Percentiles rank a stretch among this genome's conserved stretches.
These are phyloP conservation scores for Fusarium napiforme DNA, from an alignment of 2,329 filamentous ascomycete genomes.

Conservation along the genomic window DNA sequence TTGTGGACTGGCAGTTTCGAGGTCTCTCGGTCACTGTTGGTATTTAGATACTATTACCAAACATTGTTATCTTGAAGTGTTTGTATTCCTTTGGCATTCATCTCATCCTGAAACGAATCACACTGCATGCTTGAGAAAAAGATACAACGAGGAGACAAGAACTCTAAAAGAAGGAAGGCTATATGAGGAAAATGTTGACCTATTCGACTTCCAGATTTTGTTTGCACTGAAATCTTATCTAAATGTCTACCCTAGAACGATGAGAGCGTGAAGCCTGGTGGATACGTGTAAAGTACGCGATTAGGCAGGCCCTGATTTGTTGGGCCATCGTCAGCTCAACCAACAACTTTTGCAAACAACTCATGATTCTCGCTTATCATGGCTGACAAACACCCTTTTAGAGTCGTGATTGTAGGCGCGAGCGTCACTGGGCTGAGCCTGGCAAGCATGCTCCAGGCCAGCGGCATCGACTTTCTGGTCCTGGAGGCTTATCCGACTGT, in stretches of 20 bases:
- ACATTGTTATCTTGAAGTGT: too few species aligned
- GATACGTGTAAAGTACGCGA: background rate
- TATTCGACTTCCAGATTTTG: too few species aligned
- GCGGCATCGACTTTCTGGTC: background rate
- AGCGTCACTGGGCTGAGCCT: background rate
- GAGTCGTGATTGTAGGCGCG: background rate
- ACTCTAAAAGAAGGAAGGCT: accelerated
- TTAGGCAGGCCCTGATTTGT: background rate
- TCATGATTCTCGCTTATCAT: background rate
- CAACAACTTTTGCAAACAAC: background rate
- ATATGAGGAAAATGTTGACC: accelerated
- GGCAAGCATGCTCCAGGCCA: slow-evolving; percentile 3
- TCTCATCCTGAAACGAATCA: accelerated
- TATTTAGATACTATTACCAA: too few species aligned
- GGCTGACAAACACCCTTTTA: background rate
- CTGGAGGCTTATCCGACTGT: background rate
- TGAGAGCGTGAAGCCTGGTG: background rate
- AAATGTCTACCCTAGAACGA: background rate
- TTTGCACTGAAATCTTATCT: background rate
- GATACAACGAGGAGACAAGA: accelerated
- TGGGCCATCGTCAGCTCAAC: background rate
- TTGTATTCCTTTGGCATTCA: accelerated
- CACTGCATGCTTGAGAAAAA: too few species aligned
- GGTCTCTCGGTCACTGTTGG: too few species aligned
- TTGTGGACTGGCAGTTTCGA: too few species aligned